Percentiles rank a stretch among this genome's conserved stretches.
Conservation (phyloP, 2,329 filamentous ascomycete species). For the Metarhizium anisopliae region DNA sequence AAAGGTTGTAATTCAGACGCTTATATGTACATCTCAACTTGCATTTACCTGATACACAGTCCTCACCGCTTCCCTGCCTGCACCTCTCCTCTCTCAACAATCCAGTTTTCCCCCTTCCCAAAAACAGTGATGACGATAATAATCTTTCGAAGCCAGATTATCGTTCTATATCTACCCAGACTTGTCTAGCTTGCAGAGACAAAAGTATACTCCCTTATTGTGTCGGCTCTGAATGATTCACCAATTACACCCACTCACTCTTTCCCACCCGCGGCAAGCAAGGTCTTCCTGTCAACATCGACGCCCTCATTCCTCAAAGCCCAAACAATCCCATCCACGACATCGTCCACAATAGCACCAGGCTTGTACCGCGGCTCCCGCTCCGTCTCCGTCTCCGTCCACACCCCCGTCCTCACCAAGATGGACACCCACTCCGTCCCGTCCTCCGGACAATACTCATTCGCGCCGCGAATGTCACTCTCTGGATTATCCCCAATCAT, state of each 20-base stretch:
- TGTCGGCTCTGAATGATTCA: background rate
- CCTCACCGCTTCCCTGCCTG: background rate
- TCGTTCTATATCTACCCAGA: background rate
- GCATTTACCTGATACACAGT: background rate
- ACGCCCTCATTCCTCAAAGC: slow-evolving; percentile 51
- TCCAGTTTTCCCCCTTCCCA: too few relatives aligned
- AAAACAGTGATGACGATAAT: background rate
- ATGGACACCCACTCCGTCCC: slow-evolving; percentile 71
- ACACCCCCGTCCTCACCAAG: slow-evolving; percentile 75
- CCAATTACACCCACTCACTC: background rate
- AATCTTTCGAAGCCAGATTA: background rate
- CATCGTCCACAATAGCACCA: slow-evolving; percentile 60
- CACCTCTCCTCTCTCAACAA: background rate
- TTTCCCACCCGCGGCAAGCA: background rate
- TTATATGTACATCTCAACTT: slow-evolving; percentile 9
- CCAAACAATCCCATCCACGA: slow-evolving; percentile 69
- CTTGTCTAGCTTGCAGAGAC: background rate
- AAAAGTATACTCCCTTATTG: background rate
- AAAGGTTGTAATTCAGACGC: too few relatives aligned
- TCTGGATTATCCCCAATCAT: slow-evolving; percentile 92
- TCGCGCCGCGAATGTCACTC: slow-evolving; percentile 84
- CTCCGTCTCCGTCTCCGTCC: slow-evolving; percentile 31
- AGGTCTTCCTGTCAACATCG: slow-evolving; percentile 10
- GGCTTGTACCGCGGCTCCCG: slow-evolving; percentile 51
- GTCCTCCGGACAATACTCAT: slow-evolving; percentile 57